phyloP scores from a whole-genome alignment of 108 stramenopile species.

The Cyclotella distinguenda region DNA sequence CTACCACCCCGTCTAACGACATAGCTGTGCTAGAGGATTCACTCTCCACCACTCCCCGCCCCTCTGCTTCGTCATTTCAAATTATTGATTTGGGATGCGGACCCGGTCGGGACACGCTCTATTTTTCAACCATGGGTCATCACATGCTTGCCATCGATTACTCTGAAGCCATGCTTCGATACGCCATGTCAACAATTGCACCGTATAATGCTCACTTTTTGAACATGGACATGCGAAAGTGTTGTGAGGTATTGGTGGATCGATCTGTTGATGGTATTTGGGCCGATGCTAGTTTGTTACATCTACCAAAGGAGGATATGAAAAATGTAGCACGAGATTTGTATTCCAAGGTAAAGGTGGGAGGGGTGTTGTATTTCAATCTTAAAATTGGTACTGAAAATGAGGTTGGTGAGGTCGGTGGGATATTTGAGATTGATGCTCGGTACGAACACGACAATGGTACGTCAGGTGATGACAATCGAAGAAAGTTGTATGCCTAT shows the following conservation, averaged over 20 bases:
- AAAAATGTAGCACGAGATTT: background rate
- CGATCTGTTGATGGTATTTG: slow-evolving; percentile 29
- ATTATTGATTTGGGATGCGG: slow-evolving; percentile 37
- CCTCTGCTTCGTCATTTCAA: slow-evolving; percentile 1
- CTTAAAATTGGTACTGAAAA: slow-evolving; percentile 10
- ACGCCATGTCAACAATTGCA: slow-evolving; percentile 10
- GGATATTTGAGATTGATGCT: slow-evolving; percentile 20
- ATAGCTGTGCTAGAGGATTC: background rate
- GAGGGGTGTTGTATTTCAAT: slow-evolving; percentile 29
- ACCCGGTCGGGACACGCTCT: slow-evolving; percentile 14
- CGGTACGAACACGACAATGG: slow-evolving; percentile 4
- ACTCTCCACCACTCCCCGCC: background rate
- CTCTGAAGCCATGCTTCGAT: slow-evolving; percentile 14
- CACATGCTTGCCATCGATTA: slow-evolving; percentile 22
- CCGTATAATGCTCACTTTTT: slow-evolving; percentile 27
- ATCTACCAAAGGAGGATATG: slow-evolving; percentile 25
- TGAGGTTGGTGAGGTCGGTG: slow-evolving; percentile 10
- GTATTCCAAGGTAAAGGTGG: slow-evolving; percentile 17
- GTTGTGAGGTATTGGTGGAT: slow-evolving; percentile 4
- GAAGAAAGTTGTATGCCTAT: slow-evolving; percentile 25
- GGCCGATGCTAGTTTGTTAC: slow-evolving; percentile 25
- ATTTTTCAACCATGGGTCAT: slow-evolving; percentile 33
- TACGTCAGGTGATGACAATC: slow-evolving; percentile 2
- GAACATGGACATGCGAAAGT: slow-evolving; percentile 28
- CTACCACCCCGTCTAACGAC: background rate